Evolutionary conservation across 1,284 basidiomycete genomes (phyloP).

Genomic region (Inonotus hispidus): DNA sequence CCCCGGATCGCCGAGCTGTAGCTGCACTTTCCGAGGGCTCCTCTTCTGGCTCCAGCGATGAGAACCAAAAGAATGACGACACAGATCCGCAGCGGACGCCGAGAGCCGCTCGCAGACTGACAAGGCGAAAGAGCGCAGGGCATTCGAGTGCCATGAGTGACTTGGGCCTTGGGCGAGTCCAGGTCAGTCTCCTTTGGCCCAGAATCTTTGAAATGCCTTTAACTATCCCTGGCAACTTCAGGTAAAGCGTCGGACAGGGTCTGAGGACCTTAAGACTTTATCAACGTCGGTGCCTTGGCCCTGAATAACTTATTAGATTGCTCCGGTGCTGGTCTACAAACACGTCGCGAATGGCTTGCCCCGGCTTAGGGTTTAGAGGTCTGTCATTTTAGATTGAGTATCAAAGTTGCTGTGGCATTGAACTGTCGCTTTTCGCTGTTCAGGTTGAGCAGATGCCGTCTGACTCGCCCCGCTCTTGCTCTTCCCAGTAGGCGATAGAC

Average conservation of each 20-base stretch:
- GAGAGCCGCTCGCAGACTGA: not conserved
- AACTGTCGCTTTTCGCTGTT: too few species aligned
- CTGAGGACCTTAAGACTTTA: slow-evolving; percentile 9
- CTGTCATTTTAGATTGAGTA: not conserved
- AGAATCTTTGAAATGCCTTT: not conserved
- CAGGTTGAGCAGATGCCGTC: not conserved
- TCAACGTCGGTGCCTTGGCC: not conserved
- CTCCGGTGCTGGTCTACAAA: not conserved
- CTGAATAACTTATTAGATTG: not conserved
- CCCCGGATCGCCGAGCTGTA: not conserved
- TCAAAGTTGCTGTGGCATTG: not conserved
- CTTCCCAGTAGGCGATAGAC: not conserved
- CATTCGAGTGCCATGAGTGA: not conserved
- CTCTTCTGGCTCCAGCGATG: not conserved
- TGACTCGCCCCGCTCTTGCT: not conserved
- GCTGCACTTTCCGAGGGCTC: not conserved
- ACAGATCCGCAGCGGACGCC: not conserved
- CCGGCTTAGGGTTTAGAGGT: not conserved
- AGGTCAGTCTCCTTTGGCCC: not conserved
- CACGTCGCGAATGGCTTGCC: not conserved
- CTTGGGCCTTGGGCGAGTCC: not conserved
- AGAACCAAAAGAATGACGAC: not conserved
- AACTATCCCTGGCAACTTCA: not conserved
- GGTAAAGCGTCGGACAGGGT: slow-evolving; percentile 10
- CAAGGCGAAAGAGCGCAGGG: not conserved